These are phyloP conservation scores for Blepharisma undulans DNA, from an alignment of 169 alveolate genomes.

Conservation along the genomic window DNA sequence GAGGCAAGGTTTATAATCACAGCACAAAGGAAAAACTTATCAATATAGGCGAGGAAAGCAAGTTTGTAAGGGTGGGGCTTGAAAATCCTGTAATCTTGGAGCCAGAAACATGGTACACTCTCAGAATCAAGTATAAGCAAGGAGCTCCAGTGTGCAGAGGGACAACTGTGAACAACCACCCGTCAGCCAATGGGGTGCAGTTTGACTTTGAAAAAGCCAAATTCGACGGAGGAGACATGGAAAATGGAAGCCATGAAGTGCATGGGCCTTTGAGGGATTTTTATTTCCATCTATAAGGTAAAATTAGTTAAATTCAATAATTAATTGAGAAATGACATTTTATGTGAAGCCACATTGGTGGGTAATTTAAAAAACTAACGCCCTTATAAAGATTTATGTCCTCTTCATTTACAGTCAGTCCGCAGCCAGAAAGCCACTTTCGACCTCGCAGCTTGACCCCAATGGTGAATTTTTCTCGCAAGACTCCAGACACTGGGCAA, in stretches of 20 bases:
- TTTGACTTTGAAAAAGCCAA: constrained; percentile 35
- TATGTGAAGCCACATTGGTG: not conserved
- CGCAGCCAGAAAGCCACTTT: not conserved
- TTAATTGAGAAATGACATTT: not conserved
- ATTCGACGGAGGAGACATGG: constrained; percentile 34
- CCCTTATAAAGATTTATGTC: not conserved
- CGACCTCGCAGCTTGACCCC: constrained; percentile 28
- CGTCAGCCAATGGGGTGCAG: constrained; percentile 13
- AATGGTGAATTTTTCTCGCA: not conserved
- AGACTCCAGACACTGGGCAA: not conserved
- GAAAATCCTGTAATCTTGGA: constrained; percentile 19
- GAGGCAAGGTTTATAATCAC: constrained; percentile 28
- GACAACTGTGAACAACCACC: constrained; percentile 29
- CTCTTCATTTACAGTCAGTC: not conserved
- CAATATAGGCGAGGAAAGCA: constrained; percentile 28
- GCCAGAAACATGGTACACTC: constrained; percentile 30
- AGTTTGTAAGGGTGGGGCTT: constrained; percentile 31
- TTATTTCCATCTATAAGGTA: not conserved
- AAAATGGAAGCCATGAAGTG: constrained; percentile 42
- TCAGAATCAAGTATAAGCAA: constrained; percentile 38
- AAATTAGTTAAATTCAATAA: not conserved
- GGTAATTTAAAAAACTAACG: not conserved
- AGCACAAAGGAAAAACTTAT: constrained; percentile 9
- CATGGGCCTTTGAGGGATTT: constrained; percentile 40
- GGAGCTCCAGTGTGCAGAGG: constrained; percentile 41